Base-by-base conservation (phyloP, 2,329 filamentous ascomycete genomes). In the Trichoderma oligosporum region DNA sequence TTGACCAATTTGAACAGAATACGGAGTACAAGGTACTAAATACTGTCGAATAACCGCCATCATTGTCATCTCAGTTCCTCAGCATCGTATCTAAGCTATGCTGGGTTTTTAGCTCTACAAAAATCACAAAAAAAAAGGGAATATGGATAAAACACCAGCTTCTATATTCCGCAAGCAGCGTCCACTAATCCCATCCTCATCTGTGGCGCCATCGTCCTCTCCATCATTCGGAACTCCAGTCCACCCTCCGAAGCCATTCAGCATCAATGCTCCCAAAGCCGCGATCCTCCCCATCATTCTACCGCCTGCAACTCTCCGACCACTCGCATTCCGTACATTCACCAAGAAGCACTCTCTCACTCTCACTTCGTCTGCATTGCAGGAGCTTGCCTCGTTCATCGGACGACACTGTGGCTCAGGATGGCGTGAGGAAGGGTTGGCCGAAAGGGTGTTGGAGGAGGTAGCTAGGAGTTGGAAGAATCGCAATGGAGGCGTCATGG, bases 341-440 rank as follows among this genome's bases (percentile, higher is more conserved):
- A 99, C 94, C 2, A 97, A 97, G 73, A 99, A 97, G 69, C 91
- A 99, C 74, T 95, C 93, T 65, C 78, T 99, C 56, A 97, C 92
- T 0, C 83, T 99, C 53, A 92, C 89, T 7, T 94, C 93, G 0
- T 85, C 91, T 0, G 91, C 94, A 0, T 77, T 99, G 4, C 86
- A 93, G 70, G 84, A 89, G 45, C 80, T 99, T 29, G 92, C 94
- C 18, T 81, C 83, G 1, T 99, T 99, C 71, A 88, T 99, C 53
- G 95, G 94, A 9, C 87, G 89, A 64, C 88, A 96, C 72, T 99
- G 94, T 71, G 94, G 94, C 31, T 92, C 92, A 57, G 91, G 86
- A 85, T 99, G 94, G 94, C 84, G 93, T 66, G 92, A 97, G 75
- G 91, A 96, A 70, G 93, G 95, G 0, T 78, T 97, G 29, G 94